Base-by-base conservation (phyloP, 768 basidiomycete genomes). In the Galerina sulciceps region DNA sequence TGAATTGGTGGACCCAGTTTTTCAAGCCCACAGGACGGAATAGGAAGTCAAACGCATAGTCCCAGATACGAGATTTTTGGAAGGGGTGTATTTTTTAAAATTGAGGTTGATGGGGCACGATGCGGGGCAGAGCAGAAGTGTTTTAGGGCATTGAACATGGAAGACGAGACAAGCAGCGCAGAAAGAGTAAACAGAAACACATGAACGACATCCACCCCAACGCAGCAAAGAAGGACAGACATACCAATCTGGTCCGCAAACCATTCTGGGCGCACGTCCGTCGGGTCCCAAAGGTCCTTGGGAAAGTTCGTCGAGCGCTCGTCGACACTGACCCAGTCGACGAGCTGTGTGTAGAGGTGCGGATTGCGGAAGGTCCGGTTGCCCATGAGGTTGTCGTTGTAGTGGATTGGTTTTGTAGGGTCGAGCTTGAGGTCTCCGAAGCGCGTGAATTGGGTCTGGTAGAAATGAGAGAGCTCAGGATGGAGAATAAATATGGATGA, bases 281-380 rank as follows among this genome's bases (percentile, higher is more conserved):
- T 73, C 13, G 93, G 87, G 66, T 90, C 83, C 89, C 96, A 98
- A 1, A 91, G 74, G 8, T 79, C 76, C 15, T 59, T 76, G 56
- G 91, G 89, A 67, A 96, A 95, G 62, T 93, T 92, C 1, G 89
- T 90, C n/a, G 85, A 77, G 14, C 88, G 84, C 71, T 99, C 96
- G 67, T 96, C 89, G 14, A 96, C 90, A 53, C 91, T 90, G 14
- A 97, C 88, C 69, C 96, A 97, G 68, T 97, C 93, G 61, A 99
- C 96, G 2, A 99, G 85, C 66, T 94, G 94, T 11, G 92, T 81
- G 73, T 96, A 97, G n/a, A 99, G 84, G 68, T 97, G 93, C 0
- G 96, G 96, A 68, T 99, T 99, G 23, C 94, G 87, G 75, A 99
- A 99, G 4, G 94, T 88, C 43, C 93, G 88, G 64, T 91, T 93